Evolutionary conservation across 108 stramenopile genomes (phyloP), one percentile per base, ranked within the genome.

Genomic region (Fistulifera solaris): DNA sequence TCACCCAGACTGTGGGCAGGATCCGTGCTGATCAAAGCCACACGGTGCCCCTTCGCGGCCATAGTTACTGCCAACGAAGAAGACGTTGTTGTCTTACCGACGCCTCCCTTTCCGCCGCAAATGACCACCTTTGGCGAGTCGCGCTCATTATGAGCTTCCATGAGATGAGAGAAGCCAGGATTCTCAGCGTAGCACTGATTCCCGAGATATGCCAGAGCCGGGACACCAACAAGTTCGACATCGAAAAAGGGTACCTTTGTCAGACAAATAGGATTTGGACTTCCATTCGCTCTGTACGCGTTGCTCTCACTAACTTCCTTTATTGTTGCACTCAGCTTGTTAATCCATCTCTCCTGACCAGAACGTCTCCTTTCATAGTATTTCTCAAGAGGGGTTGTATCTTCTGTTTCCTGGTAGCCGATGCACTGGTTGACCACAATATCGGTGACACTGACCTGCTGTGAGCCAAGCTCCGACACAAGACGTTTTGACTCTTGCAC

Each of bases 1-100:
- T 97, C 96, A n/a, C 93, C 94, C 24, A 97, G 54, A 55, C 87
- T 89, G 67, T 97, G 96, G 12, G 96, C 96, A 25, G 96, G 96
- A 62, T 97, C 96, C 10, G 96, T 97, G 54, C 87, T 89, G 23
- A 97, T 85, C 14, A 97, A 45, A 4, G 79, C 87, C 2, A 89
- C 92, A 19, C 85, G 85, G 56, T 78, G 85, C 17, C 96, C 96
- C 25, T 72, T 48, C 28, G 81, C 75, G 2, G 90, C 90, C 80
- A 96, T 78, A 41, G 82, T 59, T 12, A 95, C 81, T 0, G 94
- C 96, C 13, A 95, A 59, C 1, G 94, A 72, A 1, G 90, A 75
- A 14, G 79, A 80, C 27, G 90, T 90, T 12, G 94, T 90, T 4
- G 91, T 97, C 42, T 94, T 89, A 10, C 88, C 90, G 15, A 89